A percentile compares a stretch with the other conserved stretches of the same genome.
phyloP scores from a whole-genome alignment of 2,329 filamentous ascomycete genomes.

The Elsinoe perseae region DNA sequence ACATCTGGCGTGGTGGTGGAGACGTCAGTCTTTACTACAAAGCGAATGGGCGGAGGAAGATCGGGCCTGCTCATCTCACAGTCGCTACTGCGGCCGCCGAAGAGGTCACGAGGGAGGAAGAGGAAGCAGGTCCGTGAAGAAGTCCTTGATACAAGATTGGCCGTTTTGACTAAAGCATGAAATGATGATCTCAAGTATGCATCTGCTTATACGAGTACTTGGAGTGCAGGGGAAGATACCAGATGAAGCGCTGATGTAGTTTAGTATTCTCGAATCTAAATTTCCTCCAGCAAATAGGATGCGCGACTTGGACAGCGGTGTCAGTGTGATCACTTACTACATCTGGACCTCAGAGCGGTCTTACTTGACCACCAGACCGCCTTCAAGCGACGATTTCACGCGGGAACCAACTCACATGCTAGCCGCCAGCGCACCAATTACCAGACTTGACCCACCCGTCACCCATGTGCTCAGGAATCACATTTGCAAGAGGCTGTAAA shows the following conservation, averaged over 20 bases:
- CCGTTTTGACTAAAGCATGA: no score
- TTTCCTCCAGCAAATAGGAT: no score
- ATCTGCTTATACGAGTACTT: not conserved
- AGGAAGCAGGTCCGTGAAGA: not conserved
- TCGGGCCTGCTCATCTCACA: constrained; percentile 20
- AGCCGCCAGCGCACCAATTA: not conserved
- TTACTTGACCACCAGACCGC: not conserved
- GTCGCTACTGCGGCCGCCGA: not conserved
- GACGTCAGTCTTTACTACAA: constrained; percentile 90
- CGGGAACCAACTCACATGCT: not conserved
- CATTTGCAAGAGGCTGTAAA: not conserved
- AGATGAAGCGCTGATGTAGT: not conserved
- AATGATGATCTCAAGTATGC: not conserved
- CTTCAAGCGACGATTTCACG: not conserved
- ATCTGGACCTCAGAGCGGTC: not conserved
- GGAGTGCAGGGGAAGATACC: not conserved
- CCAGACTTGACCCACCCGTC: not conserved
- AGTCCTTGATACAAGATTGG: no score
- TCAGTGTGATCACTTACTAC: no score
- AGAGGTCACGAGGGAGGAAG: not conserved
- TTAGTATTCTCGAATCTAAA: not conserved
- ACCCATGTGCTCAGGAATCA: not conserved
- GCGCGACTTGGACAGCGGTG: no score
- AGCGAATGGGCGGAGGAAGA: constrained; percentile 72
- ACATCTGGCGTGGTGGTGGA: constrained; percentile 91